Conservation (phyloP, 139 green algal genomes). For the Chlamydomonas incerta region DNA sequence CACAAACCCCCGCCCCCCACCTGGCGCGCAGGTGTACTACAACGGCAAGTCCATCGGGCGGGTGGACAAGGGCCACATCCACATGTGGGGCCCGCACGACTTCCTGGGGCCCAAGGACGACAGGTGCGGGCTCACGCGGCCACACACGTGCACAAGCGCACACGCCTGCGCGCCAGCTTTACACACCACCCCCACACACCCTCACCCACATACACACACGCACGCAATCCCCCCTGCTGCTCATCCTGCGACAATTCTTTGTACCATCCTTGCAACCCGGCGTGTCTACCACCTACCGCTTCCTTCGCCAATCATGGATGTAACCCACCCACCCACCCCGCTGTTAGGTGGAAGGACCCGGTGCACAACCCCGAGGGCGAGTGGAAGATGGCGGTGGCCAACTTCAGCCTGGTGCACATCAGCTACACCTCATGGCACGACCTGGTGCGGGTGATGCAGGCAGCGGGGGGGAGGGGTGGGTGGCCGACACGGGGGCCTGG, state of each 20-base stretch:
- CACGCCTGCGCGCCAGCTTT: too few relatives aligned
- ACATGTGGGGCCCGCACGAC: conserved; percentile 17
- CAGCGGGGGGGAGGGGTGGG: too few relatives aligned
- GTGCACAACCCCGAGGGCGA: conserved; percentile 20
- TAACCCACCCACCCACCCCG: not conserved
- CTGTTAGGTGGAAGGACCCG: conserved; percentile 12
- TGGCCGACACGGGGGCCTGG: too few relatives aligned
- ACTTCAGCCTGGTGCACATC: conserved; percentile 4
- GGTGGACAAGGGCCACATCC: not conserved
- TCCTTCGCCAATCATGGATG: too few relatives aligned
- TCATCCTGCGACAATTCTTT: too few relatives aligned
- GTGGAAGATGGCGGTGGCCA: not conserved
- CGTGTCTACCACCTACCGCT: too few relatives aligned
- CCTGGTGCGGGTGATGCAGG: not conserved
- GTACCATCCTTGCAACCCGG: too few relatives aligned
- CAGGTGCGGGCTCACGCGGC: not conserved
- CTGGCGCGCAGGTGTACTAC: conserved; percentile 22
- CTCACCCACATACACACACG: too few relatives aligned
- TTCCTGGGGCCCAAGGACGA: not conserved
- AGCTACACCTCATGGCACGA: conserved; percentile 18
- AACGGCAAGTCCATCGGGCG: conserved; percentile 31
- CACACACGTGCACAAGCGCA: too few relatives aligned
- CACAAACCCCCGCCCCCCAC: too few relatives aligned
- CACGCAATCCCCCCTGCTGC: too few relatives aligned
- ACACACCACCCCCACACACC: too few relatives aligned